These are phyloP conservation scores for Hymenoscyphus repandus DNA, from an alignment of 2,329 filamentous ascomycete genomes.

Conservation along the genomic window DNA sequence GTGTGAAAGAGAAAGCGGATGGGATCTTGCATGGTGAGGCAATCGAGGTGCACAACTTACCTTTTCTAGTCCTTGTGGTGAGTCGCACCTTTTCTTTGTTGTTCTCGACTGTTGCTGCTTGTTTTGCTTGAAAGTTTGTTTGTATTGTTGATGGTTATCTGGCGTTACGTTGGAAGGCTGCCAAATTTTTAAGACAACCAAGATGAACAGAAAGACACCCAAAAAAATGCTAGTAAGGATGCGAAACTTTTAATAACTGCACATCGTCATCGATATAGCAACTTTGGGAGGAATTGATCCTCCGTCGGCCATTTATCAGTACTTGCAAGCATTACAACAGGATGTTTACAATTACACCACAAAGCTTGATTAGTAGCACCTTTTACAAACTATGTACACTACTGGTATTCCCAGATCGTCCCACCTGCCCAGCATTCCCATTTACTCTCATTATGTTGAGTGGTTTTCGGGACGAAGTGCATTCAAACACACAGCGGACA, in stretches of 20 bases:
- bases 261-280: not conserved
- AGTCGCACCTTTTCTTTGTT: slow-evolving; percentile 18
- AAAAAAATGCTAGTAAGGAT: not conserved
- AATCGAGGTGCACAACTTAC: slow-evolving; percentile 52
- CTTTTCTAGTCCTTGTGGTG: slow-evolving; percentile 54
- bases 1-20: slow-evolving; percentile 68
- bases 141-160: not conserved
- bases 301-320: not conserved
- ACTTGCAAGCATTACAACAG: not conserved
- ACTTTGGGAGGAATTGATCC: not conserved
- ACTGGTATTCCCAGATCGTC: no score
- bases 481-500: no score
- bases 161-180: no score
- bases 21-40: slow-evolving; percentile 49
- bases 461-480: no score
- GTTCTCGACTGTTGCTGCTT: not conserved
- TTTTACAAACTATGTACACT: no score
- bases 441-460: no score
- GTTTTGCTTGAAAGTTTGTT: not conserved
- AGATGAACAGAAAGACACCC: not conserved
- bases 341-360: not conserved
- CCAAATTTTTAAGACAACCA: no score
- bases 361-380: not conserved
- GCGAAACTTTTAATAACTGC: not conserved
- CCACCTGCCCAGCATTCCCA: no score